Base-by-base conservation (phyloP, 2,329 filamentous ascomycete species). In the Blastomyces emzantsi region DNA sequence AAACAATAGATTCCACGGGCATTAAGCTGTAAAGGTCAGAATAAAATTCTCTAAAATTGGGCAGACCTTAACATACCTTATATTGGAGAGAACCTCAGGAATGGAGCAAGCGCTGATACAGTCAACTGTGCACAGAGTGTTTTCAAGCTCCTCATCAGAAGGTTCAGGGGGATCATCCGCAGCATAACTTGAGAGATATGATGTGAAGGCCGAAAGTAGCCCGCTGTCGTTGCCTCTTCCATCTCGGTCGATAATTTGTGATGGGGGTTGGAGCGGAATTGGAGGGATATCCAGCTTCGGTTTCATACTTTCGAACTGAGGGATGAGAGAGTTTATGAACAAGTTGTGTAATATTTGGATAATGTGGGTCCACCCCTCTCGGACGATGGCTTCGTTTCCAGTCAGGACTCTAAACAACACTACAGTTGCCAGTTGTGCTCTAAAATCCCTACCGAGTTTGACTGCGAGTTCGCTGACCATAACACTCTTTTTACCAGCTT, bases 401-500 rank as follows among this genome's bases (percentile, higher is more conserved):
- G 88, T 89, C 62, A 97, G 85, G 28, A 99, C 90, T 49, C 92
- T 86, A 82, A 99, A 99, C 36, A 99, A 81, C n/a, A 99, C 90
- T 61, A 97, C 86, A 8, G 91, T 96, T 7, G 94, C 93, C 62
- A 99, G 81, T 74, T 99, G 93, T 47, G 93, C 93, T 72, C 92
- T 88, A 76, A 95, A 93, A 74, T 99, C 91, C 68, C 93, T 84
- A 51, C 94, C 94, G 72, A 99, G 91, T 73, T 95, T 92, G 65
- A 99, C 94, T 56, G 95, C 93, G 67, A 97, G 86, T 79, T 97
- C 93, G 74, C 93, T 97, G 69, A 99, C 95, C 94, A 99, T 99
- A 63, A 99, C 91, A 71, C 88, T 94, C 75, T 90, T 92, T 68
- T 94, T 90, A 1, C 89, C 90, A 15, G 88, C 91, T 74, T 97